Conservation (phyloP, 306 rosid species). For the Alnus rubra region DNA sequence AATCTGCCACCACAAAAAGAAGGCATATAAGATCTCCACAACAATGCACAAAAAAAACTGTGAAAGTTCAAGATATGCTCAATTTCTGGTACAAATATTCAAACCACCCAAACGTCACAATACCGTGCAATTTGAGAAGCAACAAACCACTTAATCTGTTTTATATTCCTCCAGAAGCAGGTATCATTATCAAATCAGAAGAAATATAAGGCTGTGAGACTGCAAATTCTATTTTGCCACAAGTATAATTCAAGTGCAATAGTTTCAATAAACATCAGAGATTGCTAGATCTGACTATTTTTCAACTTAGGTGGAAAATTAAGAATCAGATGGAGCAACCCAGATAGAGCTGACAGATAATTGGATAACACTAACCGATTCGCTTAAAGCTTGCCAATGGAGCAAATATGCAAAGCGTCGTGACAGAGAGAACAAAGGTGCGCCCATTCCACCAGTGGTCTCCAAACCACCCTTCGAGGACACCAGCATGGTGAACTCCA, state of each 20-base stretch:
- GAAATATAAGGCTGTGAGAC: not conserved
- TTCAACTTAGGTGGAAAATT: not conserved
- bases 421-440: constrained; percentile 49
- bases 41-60: not conserved
- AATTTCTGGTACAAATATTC: not conserved
- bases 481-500: constrained; percentile 71
- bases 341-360: constrained; percentile 1
- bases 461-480: constrained; percentile 95
- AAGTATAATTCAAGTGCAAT: not conserved
- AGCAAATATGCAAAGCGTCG: constrained; percentile 59
- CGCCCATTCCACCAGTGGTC: constrained; percentile 84
- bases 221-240: not conserved
- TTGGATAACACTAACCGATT: constrained; percentile 53
- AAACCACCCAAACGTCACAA: not conserved
- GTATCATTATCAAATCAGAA: not conserved
- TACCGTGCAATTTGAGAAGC: not conserved
- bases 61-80: not conserved
- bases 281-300: not conserved
- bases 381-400: constrained; percentile 78
- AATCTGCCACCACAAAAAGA: constrained; percentile 65
- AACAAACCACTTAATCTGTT: not conserved
- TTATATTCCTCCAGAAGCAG: not conserved
- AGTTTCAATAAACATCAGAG: not conserved
- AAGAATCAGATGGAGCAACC: not conserved
- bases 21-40: constrained; percentile 22